Conservation (phyloP, 805 yeast species). For the Metschnikowia koreensis region DNA sequence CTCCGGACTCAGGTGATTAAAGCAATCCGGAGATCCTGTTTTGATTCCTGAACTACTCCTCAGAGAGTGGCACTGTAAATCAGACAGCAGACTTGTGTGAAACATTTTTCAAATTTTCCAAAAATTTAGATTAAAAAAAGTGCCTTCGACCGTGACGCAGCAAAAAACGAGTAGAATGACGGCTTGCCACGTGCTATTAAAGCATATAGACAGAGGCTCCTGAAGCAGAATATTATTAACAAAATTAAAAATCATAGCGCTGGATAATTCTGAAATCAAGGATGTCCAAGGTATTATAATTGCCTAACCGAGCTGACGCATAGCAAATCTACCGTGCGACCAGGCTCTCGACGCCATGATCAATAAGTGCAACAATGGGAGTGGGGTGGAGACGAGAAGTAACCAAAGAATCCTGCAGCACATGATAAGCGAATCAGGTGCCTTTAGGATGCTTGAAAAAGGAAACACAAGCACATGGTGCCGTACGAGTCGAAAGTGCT, state of each 20-base stretch:
- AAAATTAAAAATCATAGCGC: slow-evolving; percentile 3
- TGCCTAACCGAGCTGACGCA: slow-evolving; percentile 13
- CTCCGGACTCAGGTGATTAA: slow-evolving; percentile 6
- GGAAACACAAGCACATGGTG: slow-evolving; percentile 2
- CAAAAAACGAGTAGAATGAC: slow-evolving; percentile 2
- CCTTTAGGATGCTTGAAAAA: not conserved
- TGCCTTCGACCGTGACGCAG: not conserved
- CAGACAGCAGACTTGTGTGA: slow-evolving; percentile 11
- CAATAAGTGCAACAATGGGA: slow-evolving; percentile 9
- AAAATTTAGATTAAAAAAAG: not conserved
- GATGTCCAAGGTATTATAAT: slow-evolving; percentile 7
- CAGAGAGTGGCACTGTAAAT: slow-evolving; percentile 11
- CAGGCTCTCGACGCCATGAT: slow-evolving; percentile 7
- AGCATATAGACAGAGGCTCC: slow-evolving; percentile 4
- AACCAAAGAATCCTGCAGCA: slow-evolving; percentile 4
- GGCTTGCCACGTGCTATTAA: slow-evolving; percentile 10
- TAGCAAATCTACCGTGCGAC: slow-evolving; percentile 11
- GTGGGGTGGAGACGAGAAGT: slow-evolving; percentile 6
- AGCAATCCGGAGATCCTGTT: slow-evolving; percentile 4
- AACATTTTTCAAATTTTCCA: not conserved
- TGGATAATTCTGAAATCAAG: slow-evolving; percentile 5
- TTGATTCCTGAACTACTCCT: slow-evolving; percentile 9
- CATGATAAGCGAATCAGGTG: slow-evolving; percentile 3
- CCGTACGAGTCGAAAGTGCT: not conserved
- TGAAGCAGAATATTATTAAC: slow-evolving; percentile 9